Evolutionary conservation across 108 stramenopile species (phyloP).

Genomic region (Phaeodactylum tricornutum): DNA sequence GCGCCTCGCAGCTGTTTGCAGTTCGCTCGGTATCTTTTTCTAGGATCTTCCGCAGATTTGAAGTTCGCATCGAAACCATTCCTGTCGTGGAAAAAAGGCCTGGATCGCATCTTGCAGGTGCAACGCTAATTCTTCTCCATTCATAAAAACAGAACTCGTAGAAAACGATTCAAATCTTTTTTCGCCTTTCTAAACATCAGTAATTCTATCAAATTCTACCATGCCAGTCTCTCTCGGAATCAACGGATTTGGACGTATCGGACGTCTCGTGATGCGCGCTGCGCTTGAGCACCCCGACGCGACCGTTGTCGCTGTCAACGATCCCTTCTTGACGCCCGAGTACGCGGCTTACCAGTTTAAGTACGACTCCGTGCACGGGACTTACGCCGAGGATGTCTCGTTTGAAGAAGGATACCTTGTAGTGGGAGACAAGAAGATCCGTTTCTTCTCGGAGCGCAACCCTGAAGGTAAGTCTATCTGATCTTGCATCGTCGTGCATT

Average conservation of each 20-base stretch:
- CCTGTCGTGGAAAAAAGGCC: too few relatives aligned
- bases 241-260: conserved; percentile 96
- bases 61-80: too few relatives aligned
- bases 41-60: too few relatives aligned
- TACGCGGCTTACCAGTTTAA: conserved; percentile 95
- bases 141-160: too few relatives aligned
- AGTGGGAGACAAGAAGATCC: conserved; percentile 63
- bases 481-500: too few relatives aligned
- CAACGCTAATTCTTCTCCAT: too few relatives aligned
- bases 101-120: too few relatives aligned
- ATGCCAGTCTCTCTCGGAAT: conserved; percentile 79
- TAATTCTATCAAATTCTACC: conserved; percentile 1
- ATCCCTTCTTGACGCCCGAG: conserved; percentile 73
- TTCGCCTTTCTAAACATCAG: background rate
- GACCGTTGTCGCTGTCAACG: conserved; percentile 92
- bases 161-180: background rate
- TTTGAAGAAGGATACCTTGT: conserved; percentile 80
- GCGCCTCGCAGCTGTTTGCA: too few relatives aligned
- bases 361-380: conserved; percentile 95
- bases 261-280: conserved; percentile 93
- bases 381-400: conserved; percentile 69
- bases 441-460: conserved; percentile 85
- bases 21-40: too few relatives aligned
- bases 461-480: conserved; percentile 38
- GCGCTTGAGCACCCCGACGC: conserved; percentile 77